Evolutionary conservation across 768 basidiomycete species (phyloP).

Genomic region (Trametes cubensis): DNA sequence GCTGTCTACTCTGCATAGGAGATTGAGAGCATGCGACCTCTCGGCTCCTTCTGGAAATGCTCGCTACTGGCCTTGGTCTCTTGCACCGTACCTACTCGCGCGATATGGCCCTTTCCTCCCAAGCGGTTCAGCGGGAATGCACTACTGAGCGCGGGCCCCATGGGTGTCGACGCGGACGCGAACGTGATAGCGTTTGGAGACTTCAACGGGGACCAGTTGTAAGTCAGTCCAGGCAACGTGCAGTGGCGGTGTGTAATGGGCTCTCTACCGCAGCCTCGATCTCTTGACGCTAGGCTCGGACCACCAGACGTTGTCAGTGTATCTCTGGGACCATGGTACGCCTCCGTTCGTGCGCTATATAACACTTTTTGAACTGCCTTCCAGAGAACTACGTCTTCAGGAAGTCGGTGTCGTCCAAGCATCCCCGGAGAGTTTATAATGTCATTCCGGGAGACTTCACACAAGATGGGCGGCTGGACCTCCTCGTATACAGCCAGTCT

Average conservation of each 20-base stretch:
- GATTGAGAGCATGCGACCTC: neutral
- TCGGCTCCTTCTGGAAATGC: neutral
- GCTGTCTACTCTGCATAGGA: neutral
- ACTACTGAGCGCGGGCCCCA: constrained; percentile 74
- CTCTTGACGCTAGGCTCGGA: constrained; percentile 74
- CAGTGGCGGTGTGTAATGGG: neutral
- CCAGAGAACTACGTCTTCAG: constrained; percentile 62
- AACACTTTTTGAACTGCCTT: neutral
- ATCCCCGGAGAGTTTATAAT: constrained; percentile 66
- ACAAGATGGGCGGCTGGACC: constrained; percentile 86
- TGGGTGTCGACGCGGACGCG: constrained; percentile 74
- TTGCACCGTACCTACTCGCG: constrained; percentile 11
- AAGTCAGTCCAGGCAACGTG: constrained; percentile 34
- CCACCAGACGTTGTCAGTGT: constrained; percentile 73
- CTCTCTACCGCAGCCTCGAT: constrained; percentile 60
- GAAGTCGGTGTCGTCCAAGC: constrained; percentile 53
- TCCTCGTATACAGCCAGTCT: constrained; percentile 82
- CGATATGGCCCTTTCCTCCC: constrained; percentile 84
- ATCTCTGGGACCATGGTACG: constrained; percentile 83
- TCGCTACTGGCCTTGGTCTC: neutral
- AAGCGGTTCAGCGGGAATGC: constrained; percentile 84
- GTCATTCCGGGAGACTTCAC: constrained; percentile 94
- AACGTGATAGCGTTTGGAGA: constrained; percentile 90
- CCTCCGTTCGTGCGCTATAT: neutral
- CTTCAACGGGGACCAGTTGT: constrained; percentile 97